Evolutionary conservation across 2,329 filamentous ascomycete species (phyloP).

Genomic region (Fusarium sp.): DNA sequence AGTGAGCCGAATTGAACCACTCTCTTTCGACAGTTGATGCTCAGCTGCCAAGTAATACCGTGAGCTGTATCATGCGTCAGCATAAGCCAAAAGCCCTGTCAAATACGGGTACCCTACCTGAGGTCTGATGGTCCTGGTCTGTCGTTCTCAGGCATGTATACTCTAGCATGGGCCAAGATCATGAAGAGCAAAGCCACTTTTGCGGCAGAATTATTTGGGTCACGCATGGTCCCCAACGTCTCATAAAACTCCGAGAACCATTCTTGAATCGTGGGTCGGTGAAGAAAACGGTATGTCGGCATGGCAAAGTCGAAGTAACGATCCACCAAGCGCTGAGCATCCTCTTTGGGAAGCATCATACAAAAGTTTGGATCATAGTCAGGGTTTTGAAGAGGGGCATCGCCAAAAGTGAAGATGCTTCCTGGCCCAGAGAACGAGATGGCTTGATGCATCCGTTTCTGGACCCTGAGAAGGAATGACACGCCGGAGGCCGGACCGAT

Average conservation of each 20-base stretch:
- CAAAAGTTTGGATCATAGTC: constrained; percentile 48
- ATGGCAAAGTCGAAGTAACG: constrained; percentile 66
- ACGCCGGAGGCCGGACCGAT: constrained; percentile 45
- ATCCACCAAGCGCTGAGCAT: constrained; percentile 49
- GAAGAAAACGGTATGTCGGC: constrained; percentile 63
- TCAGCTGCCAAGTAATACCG: constrained; percentile 44
- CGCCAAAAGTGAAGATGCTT: constrained; percentile 58
- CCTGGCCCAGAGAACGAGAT: constrained; percentile 39
- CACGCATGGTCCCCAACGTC: constrained; percentile 42
- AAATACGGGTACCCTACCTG: no score
- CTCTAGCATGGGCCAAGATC: constrained; percentile 59
- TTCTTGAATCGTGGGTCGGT: constrained; percentile 58
- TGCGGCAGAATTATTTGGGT: constrained; percentile 29
- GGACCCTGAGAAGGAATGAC: constrained; percentile 43
- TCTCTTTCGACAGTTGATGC: constrained; percentile 50
- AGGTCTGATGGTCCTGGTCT: constrained; percentile 29
- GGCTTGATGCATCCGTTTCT: constrained; percentile 42
- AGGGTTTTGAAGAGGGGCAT: constrained; percentile 53
- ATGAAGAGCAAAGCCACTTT: constrained; percentile 57
- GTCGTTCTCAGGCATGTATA: constrained; percentile 47
- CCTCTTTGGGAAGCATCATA: constrained; percentile 51
- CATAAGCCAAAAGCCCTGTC: no score
- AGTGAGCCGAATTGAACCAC: constrained; percentile 48
- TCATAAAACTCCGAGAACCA: constrained; percentile 56
- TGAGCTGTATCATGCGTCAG: constrained; percentile 6